Conservation (phyloP, 106 monocot genomes). For the Ottelia alismoides region DNA sequence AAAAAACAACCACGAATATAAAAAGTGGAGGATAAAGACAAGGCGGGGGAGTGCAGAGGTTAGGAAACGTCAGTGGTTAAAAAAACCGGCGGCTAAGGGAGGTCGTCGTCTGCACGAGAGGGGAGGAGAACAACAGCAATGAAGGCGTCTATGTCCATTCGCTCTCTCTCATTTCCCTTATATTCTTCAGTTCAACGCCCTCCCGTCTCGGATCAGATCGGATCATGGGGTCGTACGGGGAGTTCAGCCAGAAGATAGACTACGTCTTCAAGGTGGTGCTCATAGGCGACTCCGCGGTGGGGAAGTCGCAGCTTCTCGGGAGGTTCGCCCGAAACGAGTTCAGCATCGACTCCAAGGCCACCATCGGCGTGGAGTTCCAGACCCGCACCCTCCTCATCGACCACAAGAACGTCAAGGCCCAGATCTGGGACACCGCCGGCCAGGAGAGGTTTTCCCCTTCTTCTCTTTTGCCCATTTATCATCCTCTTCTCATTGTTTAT, state of each 20-base stretch:
- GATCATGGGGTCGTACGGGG: slow-evolving; percentile 13
- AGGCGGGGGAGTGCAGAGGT: too few relatives aligned
- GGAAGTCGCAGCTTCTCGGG: slow-evolving; percentile 21
- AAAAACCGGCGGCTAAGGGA: too few relatives aligned
- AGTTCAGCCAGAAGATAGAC: slow-evolving; percentile 23
- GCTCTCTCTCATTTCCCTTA: too few relatives aligned
- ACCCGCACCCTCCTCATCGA: slow-evolving; percentile 20
- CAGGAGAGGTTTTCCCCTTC: slow-evolving; percentile 41
- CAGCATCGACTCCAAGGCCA: slow-evolving; percentile 28
- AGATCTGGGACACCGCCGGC: slow-evolving; percentile 36
- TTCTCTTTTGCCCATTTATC: too few relatives aligned
- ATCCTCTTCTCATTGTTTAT: too few relatives aligned
- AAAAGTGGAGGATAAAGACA: too few relatives aligned
- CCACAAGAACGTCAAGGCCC: slow-evolving; percentile 28
- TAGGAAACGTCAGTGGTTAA: too few relatives aligned
- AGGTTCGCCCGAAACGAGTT: slow-evolving; percentile 23
- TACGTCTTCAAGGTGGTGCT: slow-evolving; percentile 29
- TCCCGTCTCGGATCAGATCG: too few relatives aligned
- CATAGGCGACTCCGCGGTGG: slow-evolving; percentile 25
- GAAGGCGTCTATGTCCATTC: background rate
- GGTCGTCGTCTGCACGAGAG: background rate
- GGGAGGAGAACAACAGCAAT: background rate
- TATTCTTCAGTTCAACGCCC: too few relatives aligned
- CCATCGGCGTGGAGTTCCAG: slow-evolving; percentile 30
- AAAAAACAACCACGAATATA: too few relatives aligned